A percentile compares a stretch with the other conserved stretches of the same genome.
These are phyloP conservation scores for Phanerodontia chrysosporium DNA, from an alignment of 768 basidiomycete species.

Conservation along the genomic window DNA sequence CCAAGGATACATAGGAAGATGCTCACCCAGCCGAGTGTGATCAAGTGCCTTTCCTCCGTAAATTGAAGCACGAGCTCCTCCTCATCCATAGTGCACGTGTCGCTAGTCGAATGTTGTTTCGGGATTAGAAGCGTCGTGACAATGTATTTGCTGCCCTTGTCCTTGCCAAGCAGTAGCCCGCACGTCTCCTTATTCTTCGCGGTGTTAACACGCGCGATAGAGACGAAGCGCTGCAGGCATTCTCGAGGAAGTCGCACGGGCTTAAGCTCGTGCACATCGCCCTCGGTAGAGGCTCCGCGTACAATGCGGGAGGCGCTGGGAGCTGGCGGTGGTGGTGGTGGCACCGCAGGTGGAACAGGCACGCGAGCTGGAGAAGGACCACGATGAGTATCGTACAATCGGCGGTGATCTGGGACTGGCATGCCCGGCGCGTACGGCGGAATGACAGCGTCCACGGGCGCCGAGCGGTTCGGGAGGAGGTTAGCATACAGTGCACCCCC, in stretches of 20 bases:
- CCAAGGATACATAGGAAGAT: not conserved
- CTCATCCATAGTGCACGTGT: slow-evolving; percentile 91
- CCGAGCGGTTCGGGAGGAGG: slow-evolving; percentile 32
- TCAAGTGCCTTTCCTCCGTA: slow-evolving; percentile 73
- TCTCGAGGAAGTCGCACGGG: slow-evolving; percentile 66
- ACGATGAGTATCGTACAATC: slow-evolving; percentile 15
- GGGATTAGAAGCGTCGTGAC: slow-evolving; percentile 86
- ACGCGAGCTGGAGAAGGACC: slow-evolving; percentile 18
- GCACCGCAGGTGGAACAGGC: slow-evolving; percentile 25
- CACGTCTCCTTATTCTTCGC: slow-evolving; percentile 80
- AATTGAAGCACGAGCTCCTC: slow-evolving; percentile 85
- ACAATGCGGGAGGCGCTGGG: slow-evolving; percentile 24
- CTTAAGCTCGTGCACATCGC: slow-evolving; percentile 44
- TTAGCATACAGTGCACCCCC: slow-evolving; percentile 20
- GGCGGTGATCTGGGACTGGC: slow-evolving; percentile 13
- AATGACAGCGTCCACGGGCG: slow-evolving; percentile 18
- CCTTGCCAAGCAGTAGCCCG: slow-evolving; percentile 75
- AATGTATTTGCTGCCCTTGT: slow-evolving; percentile 51
- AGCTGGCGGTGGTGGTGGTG: slow-evolving; percentile 26
- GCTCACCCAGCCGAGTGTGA: slow-evolving; percentile 90
- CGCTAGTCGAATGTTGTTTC: slow-evolving; percentile 82
- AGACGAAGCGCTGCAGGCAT: slow-evolving; percentile 70
- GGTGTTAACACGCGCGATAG: slow-evolving; percentile 78
- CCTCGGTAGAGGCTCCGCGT: slow-evolving; percentile 27
- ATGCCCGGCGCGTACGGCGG: slow-evolving; percentile 18